These are phyloP conservation scores for Termitomyces sp. DNA, from an alignment of 1,284 basidiomycete genomes.

Conservation along the genomic window DNA sequence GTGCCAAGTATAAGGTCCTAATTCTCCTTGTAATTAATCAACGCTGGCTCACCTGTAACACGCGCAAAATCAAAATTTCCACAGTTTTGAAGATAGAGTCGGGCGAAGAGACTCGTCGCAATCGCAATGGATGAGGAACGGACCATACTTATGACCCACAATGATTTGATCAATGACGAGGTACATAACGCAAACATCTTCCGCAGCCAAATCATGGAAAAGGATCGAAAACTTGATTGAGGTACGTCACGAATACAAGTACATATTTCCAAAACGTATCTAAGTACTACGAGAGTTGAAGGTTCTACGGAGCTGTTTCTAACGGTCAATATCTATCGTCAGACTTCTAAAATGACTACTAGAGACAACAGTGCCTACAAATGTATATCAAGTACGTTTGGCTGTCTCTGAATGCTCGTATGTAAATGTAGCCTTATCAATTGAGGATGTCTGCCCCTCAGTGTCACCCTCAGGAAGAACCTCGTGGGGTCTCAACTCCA, in stretches of 20 bases:
- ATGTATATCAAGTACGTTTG: background rate
- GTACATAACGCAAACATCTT: too few relatives aligned
- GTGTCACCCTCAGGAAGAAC: background rate
- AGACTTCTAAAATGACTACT: background rate
- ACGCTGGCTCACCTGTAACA: slow-evolving; percentile 67
- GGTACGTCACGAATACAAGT: slow-evolving; percentile 38
- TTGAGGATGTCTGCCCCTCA: slow-evolving; percentile 3
- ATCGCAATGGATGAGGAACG: slow-evolving; percentile 92
- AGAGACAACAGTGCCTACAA: background rate
- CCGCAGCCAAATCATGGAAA: slow-evolving; percentile 87
- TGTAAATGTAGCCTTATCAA: slow-evolving; percentile 7
- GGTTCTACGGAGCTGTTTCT: background rate
- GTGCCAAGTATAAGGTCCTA: slow-evolving; percentile 93
- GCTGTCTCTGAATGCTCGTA: slow-evolving; percentile 9
- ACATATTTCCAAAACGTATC: background rate
- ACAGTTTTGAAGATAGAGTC: slow-evolving; percentile 87
- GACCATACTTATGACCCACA: slow-evolving; percentile 85
- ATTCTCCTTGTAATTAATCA: slow-evolving; percentile 98
- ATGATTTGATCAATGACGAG: slow-evolving; percentile 90
- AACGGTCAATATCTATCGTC: background rate
- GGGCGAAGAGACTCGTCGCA: slow-evolving; percentile 79
- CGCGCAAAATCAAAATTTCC: slow-evolving; percentile 93
- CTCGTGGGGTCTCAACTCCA: background rate
- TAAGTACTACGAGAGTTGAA: background rate
- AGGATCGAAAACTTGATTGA: slow-evolving; percentile 94